These are phyloP conservation scores for Stemphylium vesicarium DNA, from an alignment of 2,329 filamentous ascomycete species.

Conservation along the genomic window DNA sequence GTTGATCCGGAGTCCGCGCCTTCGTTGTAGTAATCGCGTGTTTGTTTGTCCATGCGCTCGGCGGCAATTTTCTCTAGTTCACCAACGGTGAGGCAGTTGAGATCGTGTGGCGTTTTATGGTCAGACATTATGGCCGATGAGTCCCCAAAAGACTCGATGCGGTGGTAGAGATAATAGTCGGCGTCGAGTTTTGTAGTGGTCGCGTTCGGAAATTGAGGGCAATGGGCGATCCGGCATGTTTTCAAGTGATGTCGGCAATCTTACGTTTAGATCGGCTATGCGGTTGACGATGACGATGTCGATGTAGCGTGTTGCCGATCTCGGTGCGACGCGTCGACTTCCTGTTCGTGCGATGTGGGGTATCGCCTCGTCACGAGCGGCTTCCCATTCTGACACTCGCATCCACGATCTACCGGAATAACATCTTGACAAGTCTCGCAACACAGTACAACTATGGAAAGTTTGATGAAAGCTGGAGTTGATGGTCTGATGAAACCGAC, in stretches of 20 bases:
- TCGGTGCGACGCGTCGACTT: constrained; percentile 5
- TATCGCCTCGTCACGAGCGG: not conserved
- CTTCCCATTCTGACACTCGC: too few relatives aligned
- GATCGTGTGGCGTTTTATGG: constrained; percentile 22
- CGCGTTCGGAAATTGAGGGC: constrained; percentile 1
- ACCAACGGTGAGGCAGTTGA: constrained; percentile 37
- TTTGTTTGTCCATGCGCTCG: constrained; percentile 41
- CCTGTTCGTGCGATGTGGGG: constrained; percentile 11
- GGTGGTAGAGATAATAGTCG: not conserved
- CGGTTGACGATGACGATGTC: constrained; percentile 19
- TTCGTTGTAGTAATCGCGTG: constrained; percentile 39
- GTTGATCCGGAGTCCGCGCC: constrained; percentile 33
- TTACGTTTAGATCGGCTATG: constrained; percentile 14
- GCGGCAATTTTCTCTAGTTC: constrained; percentile 35
- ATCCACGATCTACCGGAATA: too few relatives aligned
- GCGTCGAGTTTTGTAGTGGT: not conserved
- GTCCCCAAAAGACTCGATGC: not conserved
- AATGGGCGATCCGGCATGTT: not conserved
- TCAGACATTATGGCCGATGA: constrained; percentile 16
- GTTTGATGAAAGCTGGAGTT: too few relatives aligned
- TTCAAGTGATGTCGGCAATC: not conserved
- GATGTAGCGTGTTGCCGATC: constrained; percentile 19
- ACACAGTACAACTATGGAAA: too few relatives aligned
- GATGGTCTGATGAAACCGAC: too few relatives aligned
- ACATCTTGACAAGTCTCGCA: too few relatives aligned